Evolutionary conservation across 305 asterid genomes (phyloP).

Genomic region (Fraxinus latifolia): DNA sequence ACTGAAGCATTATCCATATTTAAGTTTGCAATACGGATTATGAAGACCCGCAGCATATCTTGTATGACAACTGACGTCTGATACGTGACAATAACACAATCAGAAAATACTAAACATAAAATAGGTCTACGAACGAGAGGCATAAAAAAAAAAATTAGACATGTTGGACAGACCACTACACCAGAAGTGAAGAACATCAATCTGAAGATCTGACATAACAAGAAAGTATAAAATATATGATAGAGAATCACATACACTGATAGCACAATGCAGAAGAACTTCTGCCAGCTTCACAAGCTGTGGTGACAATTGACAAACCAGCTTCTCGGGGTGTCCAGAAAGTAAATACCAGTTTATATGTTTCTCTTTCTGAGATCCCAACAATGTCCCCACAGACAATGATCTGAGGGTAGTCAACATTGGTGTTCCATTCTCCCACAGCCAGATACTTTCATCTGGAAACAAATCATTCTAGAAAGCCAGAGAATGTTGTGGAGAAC

Average conservation of each 20-base stretch:
- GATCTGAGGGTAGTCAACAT: constrained; percentile 62
- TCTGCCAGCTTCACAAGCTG: constrained; percentile 64
- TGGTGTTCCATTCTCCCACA: constrained; percentile 90
- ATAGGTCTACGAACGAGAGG: background rate
- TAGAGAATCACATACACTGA: constrained; percentile 57
- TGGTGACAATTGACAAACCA: constrained; percentile 50
- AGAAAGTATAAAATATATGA: background rate
- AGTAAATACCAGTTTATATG: constrained; percentile 76
- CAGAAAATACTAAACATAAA: background rate
- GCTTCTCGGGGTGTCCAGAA: constrained; percentile 67
- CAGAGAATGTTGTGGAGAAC: constrained; percentile 26
- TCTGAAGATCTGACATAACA: background rate
- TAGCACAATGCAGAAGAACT: constrained; percentile 67
- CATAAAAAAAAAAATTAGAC: background rate
- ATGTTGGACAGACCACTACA: constrained; percentile 9
- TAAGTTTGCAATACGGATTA: constrained; percentile 70
- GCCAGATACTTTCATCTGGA: constrained; percentile 74
- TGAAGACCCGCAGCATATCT: constrained; percentile 79
- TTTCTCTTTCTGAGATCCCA: constrained; percentile 62
- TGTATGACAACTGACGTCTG: constrained; percentile 61
- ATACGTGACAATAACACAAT: constrained; percentile 15
- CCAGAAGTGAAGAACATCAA: background rate
- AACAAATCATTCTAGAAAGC: constrained; percentile 75
- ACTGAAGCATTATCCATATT: constrained; percentile 64
- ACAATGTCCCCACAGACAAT: constrained; percentile 61